phyloP scores from a whole-genome alignment of 352 stramenopile species.

The Globisporangium viniferum region DNA sequence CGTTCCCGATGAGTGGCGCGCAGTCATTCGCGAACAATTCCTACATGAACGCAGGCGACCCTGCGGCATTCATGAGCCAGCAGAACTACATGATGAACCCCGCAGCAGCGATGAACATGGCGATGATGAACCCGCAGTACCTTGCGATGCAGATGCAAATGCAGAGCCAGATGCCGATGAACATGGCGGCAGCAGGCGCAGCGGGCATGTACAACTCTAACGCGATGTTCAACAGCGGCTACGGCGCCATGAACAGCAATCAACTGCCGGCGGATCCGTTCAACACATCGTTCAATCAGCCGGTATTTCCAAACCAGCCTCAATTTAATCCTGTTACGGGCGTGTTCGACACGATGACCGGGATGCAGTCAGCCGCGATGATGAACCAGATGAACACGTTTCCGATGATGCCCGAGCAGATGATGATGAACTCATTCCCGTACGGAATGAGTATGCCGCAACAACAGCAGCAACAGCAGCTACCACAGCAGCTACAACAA shows the following conservation, averaged over 20 bases:
- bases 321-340: slow-evolving; percentile 17
- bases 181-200: slow-evolving; percentile 23
- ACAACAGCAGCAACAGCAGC: slow-evolving; percentile 25
- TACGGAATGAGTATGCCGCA: slow-evolving; percentile 29
- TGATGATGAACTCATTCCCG: slow-evolving; percentile 44
- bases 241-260: slow-evolving; percentile 27
- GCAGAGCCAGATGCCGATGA: slow-evolving; percentile 45
- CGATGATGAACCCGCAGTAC: slow-evolving; percentile 60
- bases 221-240: slow-evolving; percentile 27
- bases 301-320: slow-evolving; percentile 30
- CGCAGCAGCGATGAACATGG: slow-evolving; percentile 19
- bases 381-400: slow-evolving; percentile 55
- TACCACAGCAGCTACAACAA: not conserved
- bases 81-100: slow-evolving; percentile 49
- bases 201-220: slow-evolving; percentile 39
- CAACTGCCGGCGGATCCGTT: slow-evolving; percentile 64
- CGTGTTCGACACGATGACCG: slow-evolving; percentile 27
- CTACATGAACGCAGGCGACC: slow-evolving; percentile 35
- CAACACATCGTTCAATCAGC: slow-evolving; percentile 49
- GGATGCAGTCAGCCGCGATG: slow-evolving; percentile 44
- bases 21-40: slow-evolving; percentile 35
- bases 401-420: slow-evolving; percentile 38
- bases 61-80: slow-evolving; percentile 31
- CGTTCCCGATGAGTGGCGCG: slow-evolving; percentile 30
- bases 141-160: slow-evolving; percentile 60